These are phyloP conservation scores for Talaromyces islandicus DNA, from an alignment of 2,329 filamentous ascomycete species.

Conservation along the genomic window DNA sequence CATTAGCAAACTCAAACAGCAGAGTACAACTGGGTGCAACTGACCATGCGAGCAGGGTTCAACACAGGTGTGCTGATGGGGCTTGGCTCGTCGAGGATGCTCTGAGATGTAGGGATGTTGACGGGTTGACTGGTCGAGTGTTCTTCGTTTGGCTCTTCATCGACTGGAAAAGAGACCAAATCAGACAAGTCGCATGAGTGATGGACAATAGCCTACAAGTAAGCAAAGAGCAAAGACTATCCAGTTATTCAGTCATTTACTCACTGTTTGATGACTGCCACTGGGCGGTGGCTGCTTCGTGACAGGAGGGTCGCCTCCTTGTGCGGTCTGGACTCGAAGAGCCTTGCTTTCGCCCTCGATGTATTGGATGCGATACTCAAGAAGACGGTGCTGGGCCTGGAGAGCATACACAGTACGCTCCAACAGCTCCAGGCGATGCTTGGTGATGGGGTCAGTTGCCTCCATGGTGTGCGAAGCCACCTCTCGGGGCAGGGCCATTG, in stretches of 20 bases:
- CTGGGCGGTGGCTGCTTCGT: neutral
- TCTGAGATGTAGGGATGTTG: neutral
- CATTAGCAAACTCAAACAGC: neutral
- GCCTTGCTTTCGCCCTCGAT: conserved; percentile 4
- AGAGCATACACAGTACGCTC: conserved; percentile 8
- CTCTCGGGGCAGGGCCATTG: conserved; percentile 1
- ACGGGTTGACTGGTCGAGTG: neutral
- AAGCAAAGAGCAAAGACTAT: neutral
- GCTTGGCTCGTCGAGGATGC: conserved; percentile 7
- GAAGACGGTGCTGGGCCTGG: conserved; percentile 9
- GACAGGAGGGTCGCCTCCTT: neutral
- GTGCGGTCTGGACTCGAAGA: neutral
- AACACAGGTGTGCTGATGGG: conserved; percentile 1
- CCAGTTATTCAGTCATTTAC: neutral
- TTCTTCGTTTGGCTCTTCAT: neutral
- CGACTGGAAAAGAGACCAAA: neutral
- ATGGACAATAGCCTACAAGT: neutral
- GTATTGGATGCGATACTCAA: conserved; percentile 9
- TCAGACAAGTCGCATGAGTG: neutral
- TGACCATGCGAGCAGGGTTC: conserved; percentile 3
- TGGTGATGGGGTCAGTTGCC: neutral
- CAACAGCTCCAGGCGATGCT: conserved; percentile 7
- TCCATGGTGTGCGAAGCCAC: conserved; percentile 2
- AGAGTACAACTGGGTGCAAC: neutral
- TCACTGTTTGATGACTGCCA: neutral